phyloP scores from a whole-genome alignment of 345 rosid species.

The Ceriops decandra region DNA sequence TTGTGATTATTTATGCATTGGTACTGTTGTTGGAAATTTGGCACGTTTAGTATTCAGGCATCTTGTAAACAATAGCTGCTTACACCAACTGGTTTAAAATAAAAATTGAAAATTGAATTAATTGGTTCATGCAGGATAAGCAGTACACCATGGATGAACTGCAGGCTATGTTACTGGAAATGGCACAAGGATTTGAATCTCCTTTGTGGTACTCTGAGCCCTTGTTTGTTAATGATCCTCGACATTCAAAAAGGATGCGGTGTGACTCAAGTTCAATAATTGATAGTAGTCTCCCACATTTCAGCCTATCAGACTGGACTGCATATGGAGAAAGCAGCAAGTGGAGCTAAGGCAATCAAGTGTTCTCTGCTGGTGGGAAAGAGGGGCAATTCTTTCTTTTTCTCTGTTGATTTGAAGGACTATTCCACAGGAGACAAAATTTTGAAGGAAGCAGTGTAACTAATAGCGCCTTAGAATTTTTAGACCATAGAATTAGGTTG shows the following conservation, averaged over 20 bases:
- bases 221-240: constrained; percentile 6
- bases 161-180: constrained; percentile 44
- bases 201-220: constrained; percentile 13
- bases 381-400: too few species aligned
- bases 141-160: constrained; percentile 45
- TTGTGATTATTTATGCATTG: too few species aligned
- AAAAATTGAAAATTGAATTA: too few species aligned
- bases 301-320: constrained; percentile 13
- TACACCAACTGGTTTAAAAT: too few species aligned
- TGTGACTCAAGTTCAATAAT: constrained; percentile 18
- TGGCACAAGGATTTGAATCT: constrained; percentile 38
- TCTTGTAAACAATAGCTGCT: too few species aligned
- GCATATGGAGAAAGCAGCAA: constrained; percentile 16
- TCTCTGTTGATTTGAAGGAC: too few species aligned
- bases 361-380: background rate
- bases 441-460: too few species aligned
- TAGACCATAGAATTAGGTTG: too few species aligned
- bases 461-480: too few species aligned
- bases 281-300: background rate
- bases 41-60: too few species aligned
- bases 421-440: too few species aligned
- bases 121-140: constrained; percentile 29
- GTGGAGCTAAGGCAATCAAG: constrained; percentile 3
- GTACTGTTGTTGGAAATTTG: too few species aligned
- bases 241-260: constrained; percentile 15